phyloP scores from a whole-genome alignment of 139 green algal genomes.

The Haematococcus sp. region DNA sequence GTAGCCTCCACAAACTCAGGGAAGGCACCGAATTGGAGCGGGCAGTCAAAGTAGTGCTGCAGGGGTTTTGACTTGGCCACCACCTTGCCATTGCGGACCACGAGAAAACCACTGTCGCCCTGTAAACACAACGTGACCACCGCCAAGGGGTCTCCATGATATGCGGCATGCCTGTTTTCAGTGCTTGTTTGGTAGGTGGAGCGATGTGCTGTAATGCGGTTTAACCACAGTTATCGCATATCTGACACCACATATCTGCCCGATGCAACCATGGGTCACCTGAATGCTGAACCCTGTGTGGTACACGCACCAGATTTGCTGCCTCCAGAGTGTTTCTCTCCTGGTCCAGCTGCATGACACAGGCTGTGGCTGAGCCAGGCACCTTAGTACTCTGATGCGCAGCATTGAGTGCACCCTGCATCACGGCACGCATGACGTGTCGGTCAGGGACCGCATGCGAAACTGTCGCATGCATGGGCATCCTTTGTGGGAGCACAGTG shows the following conservation, averaged over 20 bases:
- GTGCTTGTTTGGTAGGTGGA: too few species aligned
- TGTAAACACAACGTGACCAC: slow-evolving; percentile 25
- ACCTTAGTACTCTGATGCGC: slow-evolving; percentile 63
- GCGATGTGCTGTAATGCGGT: too few species aligned
- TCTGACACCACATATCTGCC: too few species aligned
- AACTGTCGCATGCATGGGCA: too few species aligned
- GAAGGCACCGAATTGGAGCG: slow-evolving; percentile 65
- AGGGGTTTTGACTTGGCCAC: slow-evolving; percentile 44
- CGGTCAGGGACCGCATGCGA: too few species aligned
- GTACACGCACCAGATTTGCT: slow-evolving; percentile 59
- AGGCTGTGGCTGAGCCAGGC: slow-evolving; percentile 69
- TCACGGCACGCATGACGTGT: slow-evolving; percentile 1
- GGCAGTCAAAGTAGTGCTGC: slow-evolving; percentile 82
- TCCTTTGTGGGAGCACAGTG: too few species aligned
- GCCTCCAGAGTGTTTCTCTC: slow-evolving; percentile 33
- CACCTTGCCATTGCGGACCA: slow-evolving; percentile 59
- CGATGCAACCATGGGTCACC: too few species aligned
- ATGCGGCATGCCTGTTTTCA: too few species aligned
- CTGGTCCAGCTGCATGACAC: slow-evolving; percentile 63
- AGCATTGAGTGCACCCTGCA: slow-evolving; percentile 47
- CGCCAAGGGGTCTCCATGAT: too few species aligned
- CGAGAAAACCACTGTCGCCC: slow-evolving; percentile 82
- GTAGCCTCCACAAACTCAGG: slow-evolving; percentile 67
- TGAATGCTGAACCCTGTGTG: too few species aligned
- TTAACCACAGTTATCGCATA: too few species aligned